Evolutionary conservation across 495 filamentous ascomycete genomes (phyloP), one percentile per base, ranked within the genome.

Genomic region (Trichoderma asperelloides): DNA sequence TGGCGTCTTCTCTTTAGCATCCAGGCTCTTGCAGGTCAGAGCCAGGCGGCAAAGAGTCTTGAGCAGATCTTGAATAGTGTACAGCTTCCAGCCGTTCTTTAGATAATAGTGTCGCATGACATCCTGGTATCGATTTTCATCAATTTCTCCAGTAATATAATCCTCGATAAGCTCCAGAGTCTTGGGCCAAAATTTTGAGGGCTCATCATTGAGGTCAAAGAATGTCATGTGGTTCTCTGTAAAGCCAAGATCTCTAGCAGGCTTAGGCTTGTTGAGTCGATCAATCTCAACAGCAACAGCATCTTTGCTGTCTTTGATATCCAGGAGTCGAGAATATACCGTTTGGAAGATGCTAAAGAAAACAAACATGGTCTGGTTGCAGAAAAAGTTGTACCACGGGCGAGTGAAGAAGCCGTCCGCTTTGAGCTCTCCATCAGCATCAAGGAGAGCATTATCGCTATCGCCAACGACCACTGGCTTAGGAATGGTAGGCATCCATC

Each of bases 291-390:
- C 82, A 40, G 82, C 81, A 23, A 94, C 93, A 60, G 87, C 82
- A 21, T 81, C 83, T 74, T 89, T 91, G 71, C 87, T 85, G 33
- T 86, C 78, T 79, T 97, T 97, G 77, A 98, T 86, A 65, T 88
- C 86, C 66, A 87, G 78, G 15, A 99, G 84, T 43, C 96, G 88
- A 68, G 88, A 86, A 76, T 94, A 98, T 8, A 98, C 80, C 3
- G 89, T 88, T 75, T 95, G 87, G 76, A 98, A 96, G 43, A 94
- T 86, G 23, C 89, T 88, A 80, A 99, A 89, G 81, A 99, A 97
- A 78, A 91, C 91, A 71, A 90, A 94, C 55, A 99, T 90, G 60
- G 88, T 89, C 67, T 91, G 83, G 74, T 96, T 98, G 74, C 87
- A 88, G 78, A 93, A 99, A 71, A 98, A 84, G 69, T 92, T 91